A percentile compares a stretch with the other conserved stretches of the same genome.
Conservation (phyloP, 441 rosid genomes). For the Erysimum pusillum region DNA sequence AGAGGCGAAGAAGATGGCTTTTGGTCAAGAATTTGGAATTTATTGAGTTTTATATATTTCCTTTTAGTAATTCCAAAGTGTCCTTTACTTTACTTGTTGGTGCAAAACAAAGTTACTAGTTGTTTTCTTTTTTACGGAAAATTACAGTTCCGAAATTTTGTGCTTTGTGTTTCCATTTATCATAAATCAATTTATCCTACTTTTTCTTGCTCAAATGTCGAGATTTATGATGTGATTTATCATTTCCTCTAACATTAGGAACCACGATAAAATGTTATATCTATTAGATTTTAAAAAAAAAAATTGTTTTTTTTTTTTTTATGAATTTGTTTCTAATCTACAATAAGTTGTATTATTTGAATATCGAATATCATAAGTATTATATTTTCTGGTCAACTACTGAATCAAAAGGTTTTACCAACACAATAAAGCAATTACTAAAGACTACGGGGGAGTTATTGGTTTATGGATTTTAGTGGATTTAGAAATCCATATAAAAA, state of each 20-base stretch:
- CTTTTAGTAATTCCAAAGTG: not conserved
- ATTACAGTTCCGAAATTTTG: not conserved
- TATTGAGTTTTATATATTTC: not conserved
- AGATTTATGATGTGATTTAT: not conserved
- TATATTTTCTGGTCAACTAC: too few relatives aligned
- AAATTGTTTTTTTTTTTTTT: too few relatives aligned
- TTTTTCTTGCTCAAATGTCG: not conserved
- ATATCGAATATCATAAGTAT: too few relatives aligned
- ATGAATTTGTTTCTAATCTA: too few relatives aligned
- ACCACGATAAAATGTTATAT: too few relatives aligned
- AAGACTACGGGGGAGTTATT: too few relatives aligned
- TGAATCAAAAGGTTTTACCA: too few relatives aligned
- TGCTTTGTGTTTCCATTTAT: not conserved
- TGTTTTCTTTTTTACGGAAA: not conserved
- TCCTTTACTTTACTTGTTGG: not conserved
- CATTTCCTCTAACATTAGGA: too few relatives aligned
- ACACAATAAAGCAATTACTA: too few relatives aligned
- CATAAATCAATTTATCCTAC: not conserved
- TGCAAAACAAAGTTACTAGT: not conserved
- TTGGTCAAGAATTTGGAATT: conserved; percentile 13
- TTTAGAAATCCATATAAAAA: too few relatives aligned
- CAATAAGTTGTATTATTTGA: not conserved
- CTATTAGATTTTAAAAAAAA: too few relatives aligned
- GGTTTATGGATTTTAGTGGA: too few relatives aligned
- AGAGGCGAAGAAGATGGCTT: not conserved